Evolutionary conservation across 2,329 filamentous ascomycete genomes (phyloP).

Genomic region (Fusarium pseudocircinatum): DNA sequence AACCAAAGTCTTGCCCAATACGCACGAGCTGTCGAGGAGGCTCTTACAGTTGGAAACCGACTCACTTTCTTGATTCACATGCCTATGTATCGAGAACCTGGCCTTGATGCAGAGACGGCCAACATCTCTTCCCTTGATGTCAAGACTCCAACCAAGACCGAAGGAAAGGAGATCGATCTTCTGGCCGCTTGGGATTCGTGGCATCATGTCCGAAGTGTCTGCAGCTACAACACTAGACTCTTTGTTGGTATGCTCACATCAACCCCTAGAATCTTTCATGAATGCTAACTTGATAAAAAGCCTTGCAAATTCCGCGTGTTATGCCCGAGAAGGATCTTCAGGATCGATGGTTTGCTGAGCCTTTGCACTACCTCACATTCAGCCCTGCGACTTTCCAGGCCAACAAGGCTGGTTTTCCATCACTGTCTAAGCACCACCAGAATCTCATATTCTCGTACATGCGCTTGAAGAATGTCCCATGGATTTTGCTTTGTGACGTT

Average conservation of each 20-base stretch:
- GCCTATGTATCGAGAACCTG: slow-evolving; percentile 81
- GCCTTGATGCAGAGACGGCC: slow-evolving; percentile 61
- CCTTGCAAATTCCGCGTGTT: slow-evolving; percentile 65
- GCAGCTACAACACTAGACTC: slow-evolving; percentile 84
- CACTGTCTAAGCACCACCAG: slow-evolving; percentile 70
- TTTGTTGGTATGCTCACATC: slow-evolving; percentile 76
- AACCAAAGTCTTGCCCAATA: slow-evolving; percentile 74
- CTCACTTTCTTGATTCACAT: slow-evolving; percentile 83
- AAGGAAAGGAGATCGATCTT: slow-evolving; percentile 67
- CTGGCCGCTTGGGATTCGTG: slow-evolving; percentile 93
- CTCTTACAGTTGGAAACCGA: slow-evolving; percentile 77
- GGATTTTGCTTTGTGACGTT: slow-evolving; percentile 70
- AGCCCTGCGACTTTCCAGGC: slow-evolving; percentile 63
- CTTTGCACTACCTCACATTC: slow-evolving; percentile 70
- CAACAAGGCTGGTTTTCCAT: slow-evolving; percentile 70
- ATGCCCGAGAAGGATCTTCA: slow-evolving; percentile 70
- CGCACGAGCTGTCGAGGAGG: slow-evolving; percentile 84
- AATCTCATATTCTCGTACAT: slow-evolving; percentile 70
- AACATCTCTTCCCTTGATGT: slow-evolving; percentile 59
- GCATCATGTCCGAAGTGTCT: slow-evolving; percentile 86
- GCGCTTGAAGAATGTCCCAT: slow-evolving; percentile 70
- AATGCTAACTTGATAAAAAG: slow-evolving; percentile 46
- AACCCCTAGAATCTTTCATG: neutral
- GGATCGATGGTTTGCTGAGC: slow-evolving; percentile 75
- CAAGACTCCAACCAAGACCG: slow-evolving; percentile 45